Evolutionary conservation across 805 yeast species (phyloP), one percentile per base, ranked within the genome.

Genomic region (Sugiyamaella qingdaonensis): DNA sequence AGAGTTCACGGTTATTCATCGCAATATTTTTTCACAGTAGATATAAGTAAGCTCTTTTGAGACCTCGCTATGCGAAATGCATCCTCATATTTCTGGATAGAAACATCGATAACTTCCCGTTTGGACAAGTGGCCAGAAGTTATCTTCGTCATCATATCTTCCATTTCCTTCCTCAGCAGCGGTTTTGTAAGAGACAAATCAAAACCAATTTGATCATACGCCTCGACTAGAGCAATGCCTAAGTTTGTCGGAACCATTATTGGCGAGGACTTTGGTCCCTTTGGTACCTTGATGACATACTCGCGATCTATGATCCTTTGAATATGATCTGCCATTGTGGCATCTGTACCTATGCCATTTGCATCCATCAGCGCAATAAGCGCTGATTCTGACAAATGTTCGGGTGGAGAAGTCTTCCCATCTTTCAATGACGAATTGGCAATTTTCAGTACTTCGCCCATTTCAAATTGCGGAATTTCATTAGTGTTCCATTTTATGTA

Each of bases 261-360:
- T 3, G 56, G 16, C 16, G 21, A 19, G 29, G 48, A 39, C 11
- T 32, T 21, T 2, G 32, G 33, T 29, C 52, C 53, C 11, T 35
- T 24, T 16, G 47, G 31, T 10, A 36, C 43, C 47, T 50, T 57
- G 29, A 48, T 43, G 68, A 71, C 50, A 62, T 91, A 95, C 16
- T 82, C 81, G 50, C 99, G 71, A 10, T 68, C 67, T 29, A 78
- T 70, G 42, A 94, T 82, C 64, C 87, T 91, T 54, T 86, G 90
- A 36, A 94, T 94, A 68, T 94, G 99, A 42, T 94, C 99, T 0
- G 98, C 99, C 69, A 94, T 95, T 0, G 99, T 94, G 0, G 99
- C 99, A 73, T 94, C 99, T 0, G 99, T 94, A 2, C 99, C 99
- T 44, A 94, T 94, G 0, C 98, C 98, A 68, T 94, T 94, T 10